Conservation (phyloP, 75 land plant species). For the Cryptomeria japonica region DNA sequence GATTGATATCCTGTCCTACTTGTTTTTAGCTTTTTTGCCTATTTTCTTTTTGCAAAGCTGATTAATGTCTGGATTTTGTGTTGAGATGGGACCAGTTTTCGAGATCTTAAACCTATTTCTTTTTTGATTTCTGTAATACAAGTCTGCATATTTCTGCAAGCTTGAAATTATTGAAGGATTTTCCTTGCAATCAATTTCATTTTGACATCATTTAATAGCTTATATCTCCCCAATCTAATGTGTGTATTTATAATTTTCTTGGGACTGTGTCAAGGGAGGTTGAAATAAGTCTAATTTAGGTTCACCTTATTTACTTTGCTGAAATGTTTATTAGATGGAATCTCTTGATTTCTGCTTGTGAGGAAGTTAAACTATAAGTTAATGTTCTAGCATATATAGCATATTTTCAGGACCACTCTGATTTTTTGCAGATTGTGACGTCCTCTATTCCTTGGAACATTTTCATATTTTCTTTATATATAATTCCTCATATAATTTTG, state of each 20-base stretch:
- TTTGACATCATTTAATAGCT: neutral
- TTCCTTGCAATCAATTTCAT: neutral
- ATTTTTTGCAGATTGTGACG: neutral
- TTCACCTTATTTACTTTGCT: neutral
- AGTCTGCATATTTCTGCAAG: neutral
- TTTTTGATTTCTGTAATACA: neutral
- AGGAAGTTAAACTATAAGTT: neutral
- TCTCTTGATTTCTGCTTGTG: neutral
- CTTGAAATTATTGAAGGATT: neutral
- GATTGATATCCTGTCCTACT: neutral
- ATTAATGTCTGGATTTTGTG: neutral
- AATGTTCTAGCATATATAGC: neutral
- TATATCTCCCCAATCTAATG: neutral
- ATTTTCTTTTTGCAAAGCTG: neutral
- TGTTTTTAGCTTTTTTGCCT: neutral
- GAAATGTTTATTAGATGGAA: neutral
- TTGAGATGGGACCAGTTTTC: neutral
- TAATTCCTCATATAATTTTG: neutral
- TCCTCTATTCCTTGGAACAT: neutral
- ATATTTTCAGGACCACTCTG: neutral
- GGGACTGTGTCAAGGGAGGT: neutral
- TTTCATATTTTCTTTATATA: neutral
- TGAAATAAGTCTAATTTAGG: neutral
- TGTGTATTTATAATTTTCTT: neutral
- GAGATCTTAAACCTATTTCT: neutral